Evolutionary conservation across 75 land plant species (phyloP).

Genomic region (Cunninghamia lanceolata): DNA sequence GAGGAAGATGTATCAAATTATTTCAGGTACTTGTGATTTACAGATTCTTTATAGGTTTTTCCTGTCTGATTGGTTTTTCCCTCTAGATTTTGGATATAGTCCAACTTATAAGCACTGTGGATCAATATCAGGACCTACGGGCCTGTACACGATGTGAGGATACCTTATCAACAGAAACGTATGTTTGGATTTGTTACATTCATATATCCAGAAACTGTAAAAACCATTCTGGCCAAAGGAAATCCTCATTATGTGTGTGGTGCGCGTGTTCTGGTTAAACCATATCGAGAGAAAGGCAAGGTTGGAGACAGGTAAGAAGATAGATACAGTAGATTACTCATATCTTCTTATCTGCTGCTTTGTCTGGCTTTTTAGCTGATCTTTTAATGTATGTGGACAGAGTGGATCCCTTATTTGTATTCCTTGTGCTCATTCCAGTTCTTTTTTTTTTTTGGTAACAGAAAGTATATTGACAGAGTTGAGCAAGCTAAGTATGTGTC

Average conservation of each 20-base stretch:
- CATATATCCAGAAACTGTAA: conserved; percentile 77
- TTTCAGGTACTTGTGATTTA: conserved; percentile 54
- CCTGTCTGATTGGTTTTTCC: not conserved
- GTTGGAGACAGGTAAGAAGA: conserved; percentile 58
- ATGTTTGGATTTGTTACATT: conserved; percentile 99
- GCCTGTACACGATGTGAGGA: conserved; percentile 93
- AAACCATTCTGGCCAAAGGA: conserved; percentile 66
- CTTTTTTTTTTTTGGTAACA: not conserved
- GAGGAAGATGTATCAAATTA: conserved; percentile 91
- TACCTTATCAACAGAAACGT: conserved; percentile 92
- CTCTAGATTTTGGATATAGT: not conserved
- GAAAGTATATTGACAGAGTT: not conserved
- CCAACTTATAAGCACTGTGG: not conserved
- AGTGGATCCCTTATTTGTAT: not conserved
- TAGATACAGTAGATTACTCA: too few species aligned
- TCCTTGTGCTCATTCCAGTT: not conserved
- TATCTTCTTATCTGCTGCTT: not conserved
- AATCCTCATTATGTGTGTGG: conserved; percentile 94
- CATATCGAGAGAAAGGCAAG: conserved; percentile 83
- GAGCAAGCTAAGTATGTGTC: not conserved
- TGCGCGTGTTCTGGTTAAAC: conserved; percentile 95
- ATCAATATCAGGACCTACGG: conserved; percentile 61
- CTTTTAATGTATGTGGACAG: not conserved
- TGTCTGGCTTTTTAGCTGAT: not conserved
- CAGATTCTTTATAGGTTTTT: not conserved